phyloP scores from a whole-genome alignment of 2,329 filamentous ascomycete genomes.

The Calonectria henricotiae region DNA sequence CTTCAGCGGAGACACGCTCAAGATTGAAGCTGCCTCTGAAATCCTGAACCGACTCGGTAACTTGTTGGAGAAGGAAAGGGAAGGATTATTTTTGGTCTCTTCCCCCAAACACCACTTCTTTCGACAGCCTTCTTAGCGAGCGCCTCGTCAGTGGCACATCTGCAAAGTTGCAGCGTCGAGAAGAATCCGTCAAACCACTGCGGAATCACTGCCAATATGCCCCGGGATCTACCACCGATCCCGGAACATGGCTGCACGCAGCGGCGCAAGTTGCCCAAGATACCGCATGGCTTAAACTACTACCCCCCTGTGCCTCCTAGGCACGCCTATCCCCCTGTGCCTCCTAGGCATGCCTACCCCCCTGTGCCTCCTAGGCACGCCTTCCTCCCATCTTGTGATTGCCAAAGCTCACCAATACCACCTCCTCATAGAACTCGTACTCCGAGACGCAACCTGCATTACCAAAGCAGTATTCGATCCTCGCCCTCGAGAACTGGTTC shows the following conservation, averaged over 20 bases:
- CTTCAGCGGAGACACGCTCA: background rate
- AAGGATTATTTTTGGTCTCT: conserved; percentile 33
- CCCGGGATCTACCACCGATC: conserved; percentile 65
- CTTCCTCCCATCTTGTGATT: background rate
- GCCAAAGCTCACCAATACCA: conserved; percentile 60
- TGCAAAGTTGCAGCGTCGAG: conserved; percentile 69
- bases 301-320: conserved; percentile 42
- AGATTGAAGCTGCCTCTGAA: background rate
- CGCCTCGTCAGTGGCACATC: conserved; percentile 52
- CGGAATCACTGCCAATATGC: conserved; percentile 55
- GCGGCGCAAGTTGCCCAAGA: conserved; percentile 56
- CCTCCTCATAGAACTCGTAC: conserved; percentile 61
- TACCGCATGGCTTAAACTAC: conserved; percentile 47
- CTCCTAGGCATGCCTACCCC: conserved; percentile 41
- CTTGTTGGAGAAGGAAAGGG: conserved; percentile 21
- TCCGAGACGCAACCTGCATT: conserved; percentile 61
- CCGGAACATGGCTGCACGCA: conserved; percentile 66
- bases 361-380: conserved; percentile 39
- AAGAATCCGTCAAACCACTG: conserved; percentile 55
- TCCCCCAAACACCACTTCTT: conserved; percentile 36
- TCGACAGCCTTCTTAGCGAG: conserved; percentile 37
- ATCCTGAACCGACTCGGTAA: conserved; percentile 25
- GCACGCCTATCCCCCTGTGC: too few relatives aligned
- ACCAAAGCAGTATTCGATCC: conserved; percentile 70
- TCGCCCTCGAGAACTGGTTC: conserved; percentile 65